Evolutionary conservation across 345 rosid species (phyloP).

Genomic region (Eucalyptus tenuipes): DNA sequence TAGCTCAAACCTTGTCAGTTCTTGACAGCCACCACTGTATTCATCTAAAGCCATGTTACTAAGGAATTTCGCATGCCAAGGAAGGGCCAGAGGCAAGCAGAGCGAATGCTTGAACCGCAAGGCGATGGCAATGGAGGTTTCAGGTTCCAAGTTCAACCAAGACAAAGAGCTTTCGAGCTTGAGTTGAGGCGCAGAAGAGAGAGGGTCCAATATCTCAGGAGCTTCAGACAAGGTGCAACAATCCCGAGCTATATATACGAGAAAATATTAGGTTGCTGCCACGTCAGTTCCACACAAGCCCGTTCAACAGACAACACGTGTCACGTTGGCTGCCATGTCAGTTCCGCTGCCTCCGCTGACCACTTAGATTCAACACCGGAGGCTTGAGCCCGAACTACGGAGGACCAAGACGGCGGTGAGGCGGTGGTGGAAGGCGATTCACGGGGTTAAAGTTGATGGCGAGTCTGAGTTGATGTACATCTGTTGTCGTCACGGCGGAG

Average conservation of each 20-base stretch:
- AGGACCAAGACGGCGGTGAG: no score
- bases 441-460: no score
- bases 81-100: not conserved
- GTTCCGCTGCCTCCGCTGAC: no score
- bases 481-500: no score
- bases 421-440: no score
- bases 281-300: no score
- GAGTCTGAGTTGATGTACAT: no score
- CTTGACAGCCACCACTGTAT: not conserved
- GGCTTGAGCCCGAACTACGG: no score
- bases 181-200: not conserved
- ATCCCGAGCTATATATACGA: not conserved
- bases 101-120: not conserved
- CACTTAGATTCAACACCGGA: accelerated
- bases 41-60: not conserved
- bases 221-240: not conserved
- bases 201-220: not conserved
- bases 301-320: no score
- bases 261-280: no score
- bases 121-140: not conserved
- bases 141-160: not conserved
- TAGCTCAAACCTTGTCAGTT: not conserved
- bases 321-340: no score
- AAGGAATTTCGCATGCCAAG: not conserved
- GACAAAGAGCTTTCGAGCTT: not conserved